A percentile compares a stretch with the other conserved stretches of the same genome.
Conservation (phyloP, 345 rosid genomes). For the Pugionium cornutum region DNA sequence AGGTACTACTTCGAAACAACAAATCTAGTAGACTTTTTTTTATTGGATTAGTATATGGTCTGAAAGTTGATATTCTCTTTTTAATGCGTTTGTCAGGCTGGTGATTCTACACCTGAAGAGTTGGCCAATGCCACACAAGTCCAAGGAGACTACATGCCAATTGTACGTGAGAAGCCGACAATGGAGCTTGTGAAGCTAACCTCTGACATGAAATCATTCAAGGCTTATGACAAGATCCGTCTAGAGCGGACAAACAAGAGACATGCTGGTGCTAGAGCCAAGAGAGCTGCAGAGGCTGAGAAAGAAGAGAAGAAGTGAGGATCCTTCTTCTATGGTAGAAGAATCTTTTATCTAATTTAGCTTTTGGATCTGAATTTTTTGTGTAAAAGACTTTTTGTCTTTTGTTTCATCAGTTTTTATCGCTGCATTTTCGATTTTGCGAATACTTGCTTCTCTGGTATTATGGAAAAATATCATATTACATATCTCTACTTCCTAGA, state of each 20-base stretch:
- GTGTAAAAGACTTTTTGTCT: slow-evolving; percentile 26
- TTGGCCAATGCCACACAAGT: slow-evolving; percentile 83
- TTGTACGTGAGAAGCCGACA: slow-evolving; percentile 57
- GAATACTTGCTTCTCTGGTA: too few species aligned
- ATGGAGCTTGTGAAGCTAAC: slow-evolving; percentile 83
- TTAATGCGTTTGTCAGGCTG: slow-evolving; percentile 52
- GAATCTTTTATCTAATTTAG: slow-evolving; percentile 1
- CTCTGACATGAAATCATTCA: slow-evolving; percentile 70
- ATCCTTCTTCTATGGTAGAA: slow-evolving; percentile 24
- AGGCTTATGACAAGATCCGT: slow-evolving; percentile 73
- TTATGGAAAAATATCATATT: too few species aligned
- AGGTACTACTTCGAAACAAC: slow-evolving; percentile 44
- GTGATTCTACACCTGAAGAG: slow-evolving; percentile 85
- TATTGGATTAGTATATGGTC: not conserved
- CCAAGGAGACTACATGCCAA: slow-evolving; percentile 68
- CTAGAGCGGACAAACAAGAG: slow-evolving; percentile 60
- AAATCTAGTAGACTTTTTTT: not conserved
- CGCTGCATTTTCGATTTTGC: too few species aligned
- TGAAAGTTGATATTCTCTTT: not conserved
- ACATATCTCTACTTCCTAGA: too few species aligned
- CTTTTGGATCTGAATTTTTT: slow-evolving; percentile 21
- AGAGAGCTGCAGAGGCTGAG: slow-evolving; percentile 91
- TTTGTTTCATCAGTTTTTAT: too few species aligned
- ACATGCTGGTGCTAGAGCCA: slow-evolving; percentile 69
- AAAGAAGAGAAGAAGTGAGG: slow-evolving; percentile 89